Evolutionary conservation across 345 rosid species (phyloP).

Genomic region (Brassica incana): DNA sequence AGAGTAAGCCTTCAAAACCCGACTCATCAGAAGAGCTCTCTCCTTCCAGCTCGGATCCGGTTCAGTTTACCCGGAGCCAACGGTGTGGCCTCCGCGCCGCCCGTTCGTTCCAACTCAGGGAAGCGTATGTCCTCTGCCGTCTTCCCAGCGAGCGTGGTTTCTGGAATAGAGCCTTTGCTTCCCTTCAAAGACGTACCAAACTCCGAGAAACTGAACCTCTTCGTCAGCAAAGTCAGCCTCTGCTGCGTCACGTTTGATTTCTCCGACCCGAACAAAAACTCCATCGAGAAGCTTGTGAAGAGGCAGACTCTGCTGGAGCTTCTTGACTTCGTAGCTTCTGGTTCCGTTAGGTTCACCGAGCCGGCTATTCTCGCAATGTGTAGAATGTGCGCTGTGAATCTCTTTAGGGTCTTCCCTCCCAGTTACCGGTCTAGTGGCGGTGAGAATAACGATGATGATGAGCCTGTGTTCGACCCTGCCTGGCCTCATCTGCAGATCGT

Average conservation of each 20-base stretch:
- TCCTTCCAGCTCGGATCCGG: constrained; percentile 44
- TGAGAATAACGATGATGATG: constrained; percentile 59
- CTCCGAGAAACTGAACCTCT: constrained; percentile 74
- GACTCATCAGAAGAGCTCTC: constrained; percentile 50
- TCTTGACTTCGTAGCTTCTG: constrained; percentile 66
- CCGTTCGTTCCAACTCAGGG: constrained; percentile 45
- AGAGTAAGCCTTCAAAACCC: constrained; percentile 64
- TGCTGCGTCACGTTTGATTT: constrained; percentile 88
- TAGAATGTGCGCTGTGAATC: constrained; percentile 82
- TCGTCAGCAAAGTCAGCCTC: constrained; percentile 85
- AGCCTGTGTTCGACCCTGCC: constrained; percentile 76
- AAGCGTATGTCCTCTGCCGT: constrained; percentile 75
- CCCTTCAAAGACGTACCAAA: constrained; percentile 75
- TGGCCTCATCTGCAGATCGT: constrained; percentile 93
- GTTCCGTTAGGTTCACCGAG: constrained; percentile 66
- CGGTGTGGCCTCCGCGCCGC: constrained; percentile 27
- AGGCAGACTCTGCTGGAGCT: constrained; percentile 75
- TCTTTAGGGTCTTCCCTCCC: constrained; percentile 77
- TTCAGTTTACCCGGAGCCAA: constrained; percentile 45
- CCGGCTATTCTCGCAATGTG: constrained; percentile 77
- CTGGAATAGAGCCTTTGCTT: constrained; percentile 81
- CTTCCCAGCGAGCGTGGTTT: constrained; percentile 71
- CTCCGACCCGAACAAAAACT: constrained; percentile 65
- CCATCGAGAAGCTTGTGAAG: constrained; percentile 78
- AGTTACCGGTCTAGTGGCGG: constrained; percentile 53